Evolutionary conservation across 2,329 filamentous ascomycete genomes (phyloP), one percentile per base, ranked within the genome.

Genomic region (Pseudocercospora fijiensis): DNA sequence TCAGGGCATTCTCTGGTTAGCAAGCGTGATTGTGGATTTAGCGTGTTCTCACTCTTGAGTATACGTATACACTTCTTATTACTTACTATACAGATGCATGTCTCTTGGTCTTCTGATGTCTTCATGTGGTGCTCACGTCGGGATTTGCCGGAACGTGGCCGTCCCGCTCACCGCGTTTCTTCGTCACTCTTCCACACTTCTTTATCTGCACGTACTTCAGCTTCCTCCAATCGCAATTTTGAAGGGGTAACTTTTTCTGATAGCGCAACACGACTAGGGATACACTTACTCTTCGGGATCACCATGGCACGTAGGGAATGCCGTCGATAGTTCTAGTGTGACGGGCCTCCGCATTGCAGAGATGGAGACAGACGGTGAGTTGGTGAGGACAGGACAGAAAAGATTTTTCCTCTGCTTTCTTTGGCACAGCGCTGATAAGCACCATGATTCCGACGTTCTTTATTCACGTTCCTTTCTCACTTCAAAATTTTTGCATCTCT

Each of bases 271-370:
- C 45, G 57, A 33, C 41, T n/a, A 58, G 58, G 63, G 60, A 59
- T 60, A 45, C 59, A 62, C 62, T 49, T 66, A 64, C 65, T 60
- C 62, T 62, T 66, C 59, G 65, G 62, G 56, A 49, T 60, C 53
- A 65, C 61, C 58, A 18, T 58, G 62, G 62, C 58, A 24, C 52
- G 49, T 30, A 10, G 47, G 20, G 37, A 28, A 41, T 37, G 60
- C 53, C 64, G 64, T 45, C 13, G 11, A 56, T 33, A 18, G 53
- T 41, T n/a, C 22, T 33, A 18, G 53, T 41, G 28, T 22, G 28
- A 10, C 53, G 27, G 53, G 53, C 28, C 55, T 33, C 45, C 58
- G 41, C 49, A 37, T 45, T 49, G 51, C 30, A 58, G 53, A 8
- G 18, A 18, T 18, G 49, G 33, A 61, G 41, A 63, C 45, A 61